Evolutionary conservation across 805 yeast genomes (phyloP), one percentile per base, ranked within the genome.

Genomic region (Groenewaldozyma tartarivorans): DNA sequence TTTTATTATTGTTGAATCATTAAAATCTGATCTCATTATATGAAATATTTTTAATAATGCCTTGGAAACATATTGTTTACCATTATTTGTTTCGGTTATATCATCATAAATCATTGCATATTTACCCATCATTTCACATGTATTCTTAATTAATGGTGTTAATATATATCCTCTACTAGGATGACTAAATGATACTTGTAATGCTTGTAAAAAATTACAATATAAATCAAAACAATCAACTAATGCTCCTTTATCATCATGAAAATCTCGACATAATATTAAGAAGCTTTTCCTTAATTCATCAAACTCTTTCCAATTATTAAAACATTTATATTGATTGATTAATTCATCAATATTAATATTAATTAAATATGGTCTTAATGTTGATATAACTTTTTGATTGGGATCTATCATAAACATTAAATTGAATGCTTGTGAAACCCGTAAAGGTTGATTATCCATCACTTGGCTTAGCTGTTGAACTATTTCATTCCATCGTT

Each of bases 41-140:
- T 80, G 79, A 62, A 79, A 79, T 21, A 77, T 58, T 49, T 71
- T 73, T 38, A 81, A 62, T 15, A 79, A 60, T 2, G 75, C 58
- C 3, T 77, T 64, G 0, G 85, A 76, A 19, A 73, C 52, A 54
- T 68, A 71, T 4, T 73, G 62, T 24, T 9, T 9, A 9, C 11
- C 29, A 7, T 7, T 7, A 9, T 24, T 24, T 9, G 7, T 13
- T 9, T 13, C 29, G 29, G 7, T 13, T 24, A 24, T 24, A 13
- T 24, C 29, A 13, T 24, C 29, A 24, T 24, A 24, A 9, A 24
- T 24, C 13, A 24, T 13, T 24, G 29, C 29, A 13, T 24, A 24
- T 13, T 24, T 24, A 13, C 11, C 29, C 29, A 24, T 24, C 29
- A 24, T 7, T 13, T 24, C 29, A 24, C 11, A 42, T 4, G 45